Percentiles rank a stretch among this genome's conserved stretches.
Evolutionary conservation across 768 basidiomycete genomes (phyloP).

Genomic region (Galerina marginata): DNA sequence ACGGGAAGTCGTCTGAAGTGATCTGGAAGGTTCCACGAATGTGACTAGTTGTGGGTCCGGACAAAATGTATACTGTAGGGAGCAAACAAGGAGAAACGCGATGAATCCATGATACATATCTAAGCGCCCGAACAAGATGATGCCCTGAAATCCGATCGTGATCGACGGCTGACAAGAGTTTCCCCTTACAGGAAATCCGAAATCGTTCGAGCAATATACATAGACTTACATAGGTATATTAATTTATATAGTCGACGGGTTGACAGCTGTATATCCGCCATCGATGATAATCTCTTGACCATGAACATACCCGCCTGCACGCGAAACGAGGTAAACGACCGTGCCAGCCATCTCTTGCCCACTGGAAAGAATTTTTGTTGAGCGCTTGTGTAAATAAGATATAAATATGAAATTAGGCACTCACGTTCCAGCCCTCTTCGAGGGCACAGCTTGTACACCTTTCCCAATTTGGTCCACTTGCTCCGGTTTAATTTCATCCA

Average conservation of each 20-base stretch:
- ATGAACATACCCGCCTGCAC: slow-evolving; percentile 74
- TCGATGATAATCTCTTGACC: slow-evolving; percentile 83
- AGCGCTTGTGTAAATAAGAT: not conserved
- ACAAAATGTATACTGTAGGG: too few relatives aligned
- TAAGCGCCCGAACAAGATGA: too few relatives aligned
- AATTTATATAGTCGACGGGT: slow-evolving; percentile 52
- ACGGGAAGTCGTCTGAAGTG: too few relatives aligned
- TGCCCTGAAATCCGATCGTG: too few relatives aligned
- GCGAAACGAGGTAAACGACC: slow-evolving; percentile 75
- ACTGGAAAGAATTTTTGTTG: slow-evolving; percentile 36
- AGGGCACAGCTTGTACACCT: slow-evolving; percentile 66
- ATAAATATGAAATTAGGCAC: slow-evolving; percentile 32
- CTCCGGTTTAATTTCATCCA: slow-evolving; percentile 49
- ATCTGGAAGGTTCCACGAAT: too few relatives aligned
- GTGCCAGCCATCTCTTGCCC: slow-evolving; percentile 80
- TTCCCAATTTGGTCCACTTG: slow-evolving; percentile 61
- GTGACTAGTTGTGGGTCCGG: too few relatives aligned
- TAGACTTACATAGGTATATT: not conserved
- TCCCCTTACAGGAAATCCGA: not conserved
- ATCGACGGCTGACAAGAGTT: not conserved
- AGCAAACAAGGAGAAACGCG: too few relatives aligned
- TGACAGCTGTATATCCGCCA: slow-evolving; percentile 76
- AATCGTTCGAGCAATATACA: not conserved
- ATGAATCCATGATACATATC: too few relatives aligned
- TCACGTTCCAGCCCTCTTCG: slow-evolving; percentile 68